These are phyloP conservation scores for Phytophthora capsici DNA, from an alignment of 352 stramenopile species.

Conservation along the genomic window DNA sequence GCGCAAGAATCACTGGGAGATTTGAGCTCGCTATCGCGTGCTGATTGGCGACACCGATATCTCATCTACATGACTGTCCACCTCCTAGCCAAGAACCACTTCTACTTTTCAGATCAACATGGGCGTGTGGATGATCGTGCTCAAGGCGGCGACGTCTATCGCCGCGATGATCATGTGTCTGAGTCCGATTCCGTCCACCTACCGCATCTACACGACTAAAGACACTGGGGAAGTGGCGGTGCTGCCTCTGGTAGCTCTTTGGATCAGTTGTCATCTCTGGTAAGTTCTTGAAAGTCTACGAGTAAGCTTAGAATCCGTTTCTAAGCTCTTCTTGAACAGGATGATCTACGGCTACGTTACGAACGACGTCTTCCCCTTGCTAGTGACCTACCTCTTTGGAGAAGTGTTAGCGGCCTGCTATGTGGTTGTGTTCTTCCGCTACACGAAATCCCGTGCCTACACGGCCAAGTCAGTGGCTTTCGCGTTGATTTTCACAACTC, in stretches of 20 bases:
- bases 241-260: slow-evolving; percentile 29
- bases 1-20: background rate
- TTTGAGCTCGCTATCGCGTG: slow-evolving; percentile 9
- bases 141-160: slow-evolving; percentile 29
- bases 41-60: slow-evolving; percentile 8
- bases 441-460: slow-evolving; percentile 24
- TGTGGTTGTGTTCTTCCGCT: slow-evolving; percentile 27
- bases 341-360: slow-evolving; percentile 51
- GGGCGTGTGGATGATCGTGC: slow-evolving; percentile 18
- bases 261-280: slow-evolving; percentile 31
- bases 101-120: slow-evolving; percentile 4
- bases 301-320: background rate
- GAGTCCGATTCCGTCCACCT: slow-evolving; percentile 27
- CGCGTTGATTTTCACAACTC: slow-evolving; percentile 22
- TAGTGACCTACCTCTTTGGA: slow-evolving; percentile 44
- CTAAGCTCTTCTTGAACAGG: slow-evolving; percentile 6
- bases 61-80: background rate
- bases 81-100: slow-evolving; percentile 3
- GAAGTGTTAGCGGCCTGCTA: slow-evolving; percentile 31
- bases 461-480: slow-evolving; percentile 26
- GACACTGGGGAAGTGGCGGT: slow-evolving; percentile 27
- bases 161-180: slow-evolving; percentile 28
- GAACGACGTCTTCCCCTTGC: slow-evolving; percentile 44
- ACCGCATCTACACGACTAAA: slow-evolving; percentile 21
- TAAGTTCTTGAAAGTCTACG: background rate